phyloP scores from a whole-genome alignment of 768 basidiomycete genomes.

The Multifurca ochricompacta region DNA sequence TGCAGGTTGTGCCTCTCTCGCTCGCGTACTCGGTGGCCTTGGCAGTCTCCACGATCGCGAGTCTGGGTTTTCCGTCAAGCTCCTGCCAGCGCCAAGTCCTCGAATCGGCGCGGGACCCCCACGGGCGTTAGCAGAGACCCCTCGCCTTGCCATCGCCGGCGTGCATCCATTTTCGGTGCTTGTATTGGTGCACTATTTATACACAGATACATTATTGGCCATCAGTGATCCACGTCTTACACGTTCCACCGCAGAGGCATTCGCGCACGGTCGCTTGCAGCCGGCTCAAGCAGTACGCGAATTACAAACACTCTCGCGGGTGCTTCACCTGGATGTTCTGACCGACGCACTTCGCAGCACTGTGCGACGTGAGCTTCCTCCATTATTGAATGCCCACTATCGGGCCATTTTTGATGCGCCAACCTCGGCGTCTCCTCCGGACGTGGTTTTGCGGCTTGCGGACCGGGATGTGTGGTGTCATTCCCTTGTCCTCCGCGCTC shows the following conservation, averaged over 20 bases:
- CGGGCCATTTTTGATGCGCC: conserved; percentile 34
- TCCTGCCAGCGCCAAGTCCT: conserved; percentile 22
- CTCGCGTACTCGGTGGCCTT: conserved; percentile 33
- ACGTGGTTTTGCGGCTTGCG: conserved; percentile 63
- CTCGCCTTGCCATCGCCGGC: conserved; percentile 40
- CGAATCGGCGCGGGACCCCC: conserved; percentile 5
- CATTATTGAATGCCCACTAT: conserved; percentile 47
- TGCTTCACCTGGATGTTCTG: conserved; percentile 53
- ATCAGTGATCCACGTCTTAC: conserved; percentile 76
- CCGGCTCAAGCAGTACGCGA: conserved; percentile 51
- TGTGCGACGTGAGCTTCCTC: conserved; percentile 44
- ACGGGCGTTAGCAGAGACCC: conserved; percentile 4
- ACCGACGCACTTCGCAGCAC: conserved; percentile 47
- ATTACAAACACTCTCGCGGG: conserved; percentile 46
- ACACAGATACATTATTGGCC: conserved; percentile 74
- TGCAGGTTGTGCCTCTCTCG: conserved; percentile 45
- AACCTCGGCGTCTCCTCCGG: conserved; percentile 38
- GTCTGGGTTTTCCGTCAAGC: conserved; percentile 27
- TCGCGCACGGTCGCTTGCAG: conserved; percentile 35
- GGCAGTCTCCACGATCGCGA: conserved; percentile 10
- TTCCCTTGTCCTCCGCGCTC: conserved; percentile 69
- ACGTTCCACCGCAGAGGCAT: conserved; percentile 34
- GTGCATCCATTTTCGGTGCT: conserved; percentile 62
- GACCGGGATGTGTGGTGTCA: conserved; percentile 63
- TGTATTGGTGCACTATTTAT: conserved; percentile 77